Evolutionary conservation across 441 rosid species (phyloP).

Genomic region (Omphalea diandra): DNA sequence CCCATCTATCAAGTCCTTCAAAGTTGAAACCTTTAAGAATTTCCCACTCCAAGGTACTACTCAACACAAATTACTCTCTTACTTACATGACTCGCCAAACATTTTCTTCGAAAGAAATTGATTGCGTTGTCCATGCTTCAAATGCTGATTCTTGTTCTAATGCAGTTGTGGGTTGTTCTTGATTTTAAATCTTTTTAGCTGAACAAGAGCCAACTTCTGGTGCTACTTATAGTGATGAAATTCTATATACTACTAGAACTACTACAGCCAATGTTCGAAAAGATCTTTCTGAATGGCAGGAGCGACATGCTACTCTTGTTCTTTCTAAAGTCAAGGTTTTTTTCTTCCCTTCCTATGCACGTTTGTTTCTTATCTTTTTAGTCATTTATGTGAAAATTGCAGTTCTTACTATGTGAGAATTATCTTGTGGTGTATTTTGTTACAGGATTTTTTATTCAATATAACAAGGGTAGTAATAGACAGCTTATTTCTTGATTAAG

Average conservation of each 20-base stretch:
- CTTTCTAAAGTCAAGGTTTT: slow-evolving; percentile 69
- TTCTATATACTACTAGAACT: neutral
- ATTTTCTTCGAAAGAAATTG: neutral
- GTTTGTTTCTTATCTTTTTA: neutral
- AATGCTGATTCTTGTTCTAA: neutral
- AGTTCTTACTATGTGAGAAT: neutral
- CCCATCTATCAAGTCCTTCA: slow-evolving; percentile 58
- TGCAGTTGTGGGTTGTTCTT: neutral
- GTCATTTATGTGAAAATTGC: neutral
- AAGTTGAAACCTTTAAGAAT: slow-evolving; percentile 69
- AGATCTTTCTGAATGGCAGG: slow-evolving; percentile 90
- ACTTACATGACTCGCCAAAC: neutral
- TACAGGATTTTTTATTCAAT: neutral
- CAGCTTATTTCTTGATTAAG: too few relatives aligned
- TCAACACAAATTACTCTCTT: too few relatives aligned
- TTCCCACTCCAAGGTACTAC: slow-evolving; percentile 61
- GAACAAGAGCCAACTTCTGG: slow-evolving; percentile 43
- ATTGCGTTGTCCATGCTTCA: neutral
- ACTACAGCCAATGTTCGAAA: slow-evolving; percentile 41
- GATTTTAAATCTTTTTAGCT: slow-evolving; percentile 19
- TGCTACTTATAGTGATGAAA: slow-evolving; percentile 29
- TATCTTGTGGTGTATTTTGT: neutral
- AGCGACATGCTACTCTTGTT: slow-evolving; percentile 65
- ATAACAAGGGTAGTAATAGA: too few relatives aligned
- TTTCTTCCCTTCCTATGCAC: neutral